Conservation (phyloP, 106 monocot species). For the Hemerocallis citrina region DNA sequence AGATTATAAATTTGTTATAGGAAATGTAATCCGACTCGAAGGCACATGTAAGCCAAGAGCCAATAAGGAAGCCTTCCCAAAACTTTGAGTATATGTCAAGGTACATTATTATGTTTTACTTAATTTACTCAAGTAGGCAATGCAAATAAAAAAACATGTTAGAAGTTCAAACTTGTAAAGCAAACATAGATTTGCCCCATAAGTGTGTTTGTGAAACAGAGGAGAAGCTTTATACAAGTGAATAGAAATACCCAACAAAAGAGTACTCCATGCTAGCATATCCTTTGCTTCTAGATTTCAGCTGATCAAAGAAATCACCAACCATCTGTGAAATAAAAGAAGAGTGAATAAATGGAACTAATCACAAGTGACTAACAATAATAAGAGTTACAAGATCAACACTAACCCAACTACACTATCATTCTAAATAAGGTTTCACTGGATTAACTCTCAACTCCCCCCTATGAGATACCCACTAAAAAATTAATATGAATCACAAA, state of each 20-base stretch:
- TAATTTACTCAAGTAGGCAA: background rate
- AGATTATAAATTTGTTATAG: no score
- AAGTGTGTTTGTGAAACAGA: background rate
- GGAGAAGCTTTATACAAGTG: background rate
- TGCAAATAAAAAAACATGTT: background rate
- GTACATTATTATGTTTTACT: background rate
- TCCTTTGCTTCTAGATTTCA: slow-evolving; percentile 96
- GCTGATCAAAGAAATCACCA: slow-evolving; percentile 97
- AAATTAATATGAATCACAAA: no score
- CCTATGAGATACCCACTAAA: background rate
- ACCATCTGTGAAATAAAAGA: slow-evolving; percentile 64
- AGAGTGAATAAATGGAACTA: background rate
- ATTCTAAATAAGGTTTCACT: background rate
- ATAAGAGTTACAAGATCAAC: background rate
- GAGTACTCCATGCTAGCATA: slow-evolving; percentile 99
- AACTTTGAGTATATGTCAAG: background rate
- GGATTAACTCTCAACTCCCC: background rate
- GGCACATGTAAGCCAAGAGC: no score
- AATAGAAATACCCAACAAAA: slow-evolving; percentile 66
- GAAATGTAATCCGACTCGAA: no score
- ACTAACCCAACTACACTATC: background rate
- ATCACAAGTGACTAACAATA: background rate
- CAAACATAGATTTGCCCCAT: background rate
- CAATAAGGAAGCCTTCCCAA: no score
- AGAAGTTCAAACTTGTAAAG: background rate